A percentile compares a stretch with the other conserved stretches of the same genome.
Conservation (phyloP, 2,329 filamentous ascomycete genomes). For the Beauveria bassiana region DNA sequence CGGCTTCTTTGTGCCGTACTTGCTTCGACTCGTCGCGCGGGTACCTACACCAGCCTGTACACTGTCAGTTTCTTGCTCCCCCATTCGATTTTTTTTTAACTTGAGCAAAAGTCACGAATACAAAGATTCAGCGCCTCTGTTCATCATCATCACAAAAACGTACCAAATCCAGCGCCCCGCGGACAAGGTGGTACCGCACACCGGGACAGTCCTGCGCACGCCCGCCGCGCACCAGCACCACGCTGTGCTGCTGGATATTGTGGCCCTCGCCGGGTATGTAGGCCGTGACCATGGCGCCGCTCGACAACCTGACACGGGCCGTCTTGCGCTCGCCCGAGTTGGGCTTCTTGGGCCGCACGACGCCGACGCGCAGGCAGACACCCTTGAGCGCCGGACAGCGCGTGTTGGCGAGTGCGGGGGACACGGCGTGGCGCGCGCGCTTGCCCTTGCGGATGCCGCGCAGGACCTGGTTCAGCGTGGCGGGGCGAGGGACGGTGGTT, state of each 20-base stretch:
- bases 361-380: constrained; percentile 89
- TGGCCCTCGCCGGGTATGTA: constrained; percentile 98
- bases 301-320: constrained; percentile 81
- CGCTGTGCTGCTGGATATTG: constrained; percentile 98
- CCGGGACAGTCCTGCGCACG: constrained; percentile 95
- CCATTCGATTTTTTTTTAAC: background rate
- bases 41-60: constrained; percentile 79
- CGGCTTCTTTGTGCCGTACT: constrained; percentile 98
- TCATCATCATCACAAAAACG: constrained; percentile 27
- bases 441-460: constrained; percentile 72
- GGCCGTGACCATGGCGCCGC: constrained; percentile 77
- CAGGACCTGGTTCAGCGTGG: constrained; percentile 68
- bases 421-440: constrained; percentile 75
- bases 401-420: constrained; percentile 67
- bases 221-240: constrained; percentile 90
- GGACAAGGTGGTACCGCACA: constrained; percentile 90
- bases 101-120: background rate
- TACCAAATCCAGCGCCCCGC: constrained; percentile 90
- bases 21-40: constrained; percentile 77
- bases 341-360: constrained; percentile 95
- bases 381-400: constrained; percentile 81
- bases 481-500: constrained; percentile 46
- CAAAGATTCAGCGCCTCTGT: background rate
- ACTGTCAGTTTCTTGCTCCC: constrained; percentile 13
- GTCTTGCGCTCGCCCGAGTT: constrained; percentile 97